phyloP scores from a whole-genome alignment of 257 asterid species.

The Nemophila menziesii region DNA sequence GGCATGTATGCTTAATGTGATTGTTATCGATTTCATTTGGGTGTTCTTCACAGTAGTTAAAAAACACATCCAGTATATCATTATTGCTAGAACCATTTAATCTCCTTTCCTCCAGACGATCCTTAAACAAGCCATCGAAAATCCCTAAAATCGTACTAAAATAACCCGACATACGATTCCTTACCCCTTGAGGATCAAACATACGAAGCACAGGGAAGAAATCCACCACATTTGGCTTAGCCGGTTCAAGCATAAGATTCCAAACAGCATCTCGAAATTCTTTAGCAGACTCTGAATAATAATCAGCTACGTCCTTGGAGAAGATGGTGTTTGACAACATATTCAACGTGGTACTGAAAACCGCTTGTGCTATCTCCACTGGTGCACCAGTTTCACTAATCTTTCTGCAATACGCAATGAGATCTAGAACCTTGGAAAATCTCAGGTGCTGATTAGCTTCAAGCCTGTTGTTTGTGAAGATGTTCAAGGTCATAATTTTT shows the following conservation, averaged over 20 bases:
- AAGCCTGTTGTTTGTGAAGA: slow-evolving; percentile 50
- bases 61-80: slow-evolving; percentile 26
- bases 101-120: slow-evolving; percentile 21
- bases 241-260: slow-evolving; percentile 25
- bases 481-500: slow-evolving; percentile 38
- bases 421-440: slow-evolving; percentile 30
- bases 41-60: slow-evolving; percentile 19
- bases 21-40: slow-evolving; percentile 47
- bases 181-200: slow-evolving; percentile 38
- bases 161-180: slow-evolving; percentile 10
- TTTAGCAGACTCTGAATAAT: slow-evolving; percentile 31
- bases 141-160: slow-evolving; percentile 21
- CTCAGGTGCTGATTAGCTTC: slow-evolving; percentile 54
- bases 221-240: slow-evolving; percentile 35
- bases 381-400: slow-evolving; percentile 26
- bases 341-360: slow-evolving; percentile 25
- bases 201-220: slow-evolving; percentile 30
- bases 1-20: slow-evolving; percentile 55
- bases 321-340: slow-evolving; percentile 39
- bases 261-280: slow-evolving; percentile 41
- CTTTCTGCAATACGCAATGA: slow-evolving; percentile 19
- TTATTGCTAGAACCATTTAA: not conserved
- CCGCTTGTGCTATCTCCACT: slow-evolving; percentile 17
- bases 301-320: slow-evolving; percentile 38
- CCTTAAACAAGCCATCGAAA: slow-evolving; percentile 29